Evolutionary conservation across 2,329 filamentous ascomycete species (phyloP).

Genomic region (Biscogniauxia sp.): DNA sequence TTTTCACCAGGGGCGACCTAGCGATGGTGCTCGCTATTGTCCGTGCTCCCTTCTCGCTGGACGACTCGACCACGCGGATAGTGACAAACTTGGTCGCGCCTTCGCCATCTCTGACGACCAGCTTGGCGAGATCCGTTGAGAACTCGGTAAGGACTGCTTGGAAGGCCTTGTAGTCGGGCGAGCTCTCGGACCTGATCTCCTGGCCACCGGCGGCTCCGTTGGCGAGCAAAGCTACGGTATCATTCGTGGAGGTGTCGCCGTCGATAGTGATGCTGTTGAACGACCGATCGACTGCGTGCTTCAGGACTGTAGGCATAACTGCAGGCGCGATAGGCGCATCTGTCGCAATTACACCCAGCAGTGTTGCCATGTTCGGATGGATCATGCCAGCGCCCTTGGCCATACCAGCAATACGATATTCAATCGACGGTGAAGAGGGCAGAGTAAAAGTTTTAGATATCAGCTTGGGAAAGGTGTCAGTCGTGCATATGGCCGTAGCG

Average conservation of each 20-base stretch:
- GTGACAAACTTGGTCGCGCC: constrained; percentile 98
- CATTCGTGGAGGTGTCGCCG: constrained; percentile 96
- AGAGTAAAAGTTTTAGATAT: constrained; percentile 80
- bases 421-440: constrained; percentile 70
- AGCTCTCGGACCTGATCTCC: constrained; percentile 54
- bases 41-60: constrained; percentile 67
- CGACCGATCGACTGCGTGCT: constrained; percentile 72
- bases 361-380: constrained; percentile 96
- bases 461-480: constrained; percentile 97
- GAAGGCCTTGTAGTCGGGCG: constrained; percentile 68
- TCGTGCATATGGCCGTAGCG: constrained; percentile 93
- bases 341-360: constrained; percentile 87
- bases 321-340: constrained; percentile 75
- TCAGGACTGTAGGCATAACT: constrained; percentile 68
- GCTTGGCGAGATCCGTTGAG: constrained; percentile 79
- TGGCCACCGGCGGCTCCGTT: constrained; percentile 85
- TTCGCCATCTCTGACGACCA: constrained; percentile 93
- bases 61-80: constrained; percentile 75
- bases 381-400: constrained; percentile 99
- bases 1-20: constrained; percentile 91
- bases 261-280: constrained; percentile 98
- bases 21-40: constrained; percentile 86
- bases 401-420: constrained; percentile 88
- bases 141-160: constrained; percentile 71
- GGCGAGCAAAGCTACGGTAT: constrained; percentile 90